Conservation (phyloP, 2,329 filamentous ascomycete species). For the Akanthomyces muscarius region DNA sequence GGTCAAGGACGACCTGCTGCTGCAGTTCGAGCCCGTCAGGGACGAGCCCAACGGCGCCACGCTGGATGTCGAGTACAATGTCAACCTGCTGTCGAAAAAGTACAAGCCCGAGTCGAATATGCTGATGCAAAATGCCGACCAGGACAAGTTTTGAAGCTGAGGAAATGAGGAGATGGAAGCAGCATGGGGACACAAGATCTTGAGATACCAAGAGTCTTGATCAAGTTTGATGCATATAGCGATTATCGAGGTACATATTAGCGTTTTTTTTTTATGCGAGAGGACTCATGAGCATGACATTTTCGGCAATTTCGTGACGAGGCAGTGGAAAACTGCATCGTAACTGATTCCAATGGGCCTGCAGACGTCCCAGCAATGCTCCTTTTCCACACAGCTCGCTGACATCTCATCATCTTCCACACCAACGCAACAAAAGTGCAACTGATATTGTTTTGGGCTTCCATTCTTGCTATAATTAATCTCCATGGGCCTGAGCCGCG, state of each 20-base stretch:
- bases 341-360: too few relatives aligned
- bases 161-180: too few relatives aligned
- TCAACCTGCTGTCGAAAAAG: slow-evolving; percentile 4
- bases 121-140: slow-evolving; percentile 9
- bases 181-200: neutral
- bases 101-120: slow-evolving; percentile 7
- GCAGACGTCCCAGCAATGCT: neutral
- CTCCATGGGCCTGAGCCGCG: too few relatives aligned
- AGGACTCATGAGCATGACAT: too few relatives aligned
- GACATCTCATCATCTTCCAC: too few relatives aligned
- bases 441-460: neutral
- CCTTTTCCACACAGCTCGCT: too few relatives aligned
- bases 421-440: neutral
- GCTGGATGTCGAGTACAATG: slow-evolving; percentile 5
- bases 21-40: neutral
- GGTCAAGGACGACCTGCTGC: slow-evolving; percentile 8
- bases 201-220: neutral
- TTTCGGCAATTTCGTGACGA: too few relatives aligned
- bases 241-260: neutral
- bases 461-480: too few relatives aligned
- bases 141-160: neutral
- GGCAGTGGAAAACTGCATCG: too few relatives aligned
- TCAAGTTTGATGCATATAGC: neutral
- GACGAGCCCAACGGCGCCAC: neutral
- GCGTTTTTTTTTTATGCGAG: neutral